Evolutionary conservation across 805 yeast species (phyloP), one percentile per base, ranked within the genome.

Genomic region (Hagleromyces aurorensis): DNA sequence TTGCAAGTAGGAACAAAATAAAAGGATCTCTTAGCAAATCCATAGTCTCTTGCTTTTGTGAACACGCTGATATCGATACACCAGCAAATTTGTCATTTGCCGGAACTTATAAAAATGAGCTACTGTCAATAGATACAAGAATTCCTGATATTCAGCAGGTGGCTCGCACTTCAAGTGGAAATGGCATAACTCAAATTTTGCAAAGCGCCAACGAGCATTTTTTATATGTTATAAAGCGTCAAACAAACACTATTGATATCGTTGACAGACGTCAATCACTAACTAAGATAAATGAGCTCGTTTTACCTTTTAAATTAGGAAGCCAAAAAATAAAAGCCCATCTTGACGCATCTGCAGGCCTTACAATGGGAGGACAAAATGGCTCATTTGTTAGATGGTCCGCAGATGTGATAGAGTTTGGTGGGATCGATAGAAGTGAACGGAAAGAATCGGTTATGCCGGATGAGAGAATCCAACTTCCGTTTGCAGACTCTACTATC

Each of bases 191-290:
- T 10, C 69, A 64, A 37, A 21, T 64, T 0, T 12, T 65, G 5
- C 51, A 41, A 16, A 56, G 65, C 13, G 43, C 41, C 1, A 64
- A 61, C 41, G 64, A 59, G 4, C 55, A 52, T 21, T 64, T 52
- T 29, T 12, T 61, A 4, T 65, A 51, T 31, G 48, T 50, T 1
- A 16, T 62, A 1, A 44, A 53, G 18, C 43, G 71, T 18, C 44
- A 51, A 19, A 34, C 53, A 6, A 30, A 40, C 13, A 23, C 11
- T 2, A 57, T 65, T 13, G 52, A 52, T 4, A 42, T 64, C 3
- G 32, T 62, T 8, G 71, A 65, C 33, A 21, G 42, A 3, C 34
- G 71, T 16, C 51, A 26, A 10, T 22, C 36, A 5, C 29, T 20
- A 10, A 7, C 18, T 6, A 27, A 29, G 17, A 25, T 49, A 0